Conservation (phyloP, 257 asterid genomes). For the Nicotiana tabacum region DNA sequence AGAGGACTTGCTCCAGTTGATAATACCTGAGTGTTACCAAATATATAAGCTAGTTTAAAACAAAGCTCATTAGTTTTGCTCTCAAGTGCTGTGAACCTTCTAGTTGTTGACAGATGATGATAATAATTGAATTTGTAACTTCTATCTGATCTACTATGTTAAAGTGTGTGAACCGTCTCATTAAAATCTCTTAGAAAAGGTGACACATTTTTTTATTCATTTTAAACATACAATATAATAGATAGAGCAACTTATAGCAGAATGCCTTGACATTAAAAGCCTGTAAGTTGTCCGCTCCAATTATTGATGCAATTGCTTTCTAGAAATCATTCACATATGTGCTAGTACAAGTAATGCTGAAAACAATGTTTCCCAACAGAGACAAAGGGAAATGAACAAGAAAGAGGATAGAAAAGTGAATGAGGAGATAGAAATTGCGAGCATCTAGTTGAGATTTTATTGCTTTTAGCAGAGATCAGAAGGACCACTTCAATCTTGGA, state of each 20-base stretch:
- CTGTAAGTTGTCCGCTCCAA: neutral
- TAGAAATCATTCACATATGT: neutral
- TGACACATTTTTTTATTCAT: neutral
- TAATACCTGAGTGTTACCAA: too few species aligned
- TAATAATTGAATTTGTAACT: neutral
- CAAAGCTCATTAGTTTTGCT: neutral
- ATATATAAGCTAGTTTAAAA: too few species aligned
- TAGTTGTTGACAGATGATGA: neutral
- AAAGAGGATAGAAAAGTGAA: neutral
- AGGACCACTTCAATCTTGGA: slow-evolving; percentile 6
- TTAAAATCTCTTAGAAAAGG: neutral
- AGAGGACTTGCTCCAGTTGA: too few species aligned
- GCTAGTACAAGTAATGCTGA: neutral
- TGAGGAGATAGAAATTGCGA: neutral
- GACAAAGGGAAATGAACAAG: neutral
- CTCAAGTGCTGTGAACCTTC: neutral
- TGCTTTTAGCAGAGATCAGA: neutral
- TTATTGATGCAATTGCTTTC: neutral
- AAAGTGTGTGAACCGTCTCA: neutral
- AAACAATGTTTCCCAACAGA: neutral
- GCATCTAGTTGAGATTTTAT: neutral
- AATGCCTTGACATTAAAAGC: neutral
- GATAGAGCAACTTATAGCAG: neutral
- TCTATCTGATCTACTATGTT: neutral
- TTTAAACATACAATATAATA: neutral